These are phyloP conservation scores for Mycena maculata DNA, from an alignment of 768 basidiomycete genomes.

Conservation along the genomic window DNA sequence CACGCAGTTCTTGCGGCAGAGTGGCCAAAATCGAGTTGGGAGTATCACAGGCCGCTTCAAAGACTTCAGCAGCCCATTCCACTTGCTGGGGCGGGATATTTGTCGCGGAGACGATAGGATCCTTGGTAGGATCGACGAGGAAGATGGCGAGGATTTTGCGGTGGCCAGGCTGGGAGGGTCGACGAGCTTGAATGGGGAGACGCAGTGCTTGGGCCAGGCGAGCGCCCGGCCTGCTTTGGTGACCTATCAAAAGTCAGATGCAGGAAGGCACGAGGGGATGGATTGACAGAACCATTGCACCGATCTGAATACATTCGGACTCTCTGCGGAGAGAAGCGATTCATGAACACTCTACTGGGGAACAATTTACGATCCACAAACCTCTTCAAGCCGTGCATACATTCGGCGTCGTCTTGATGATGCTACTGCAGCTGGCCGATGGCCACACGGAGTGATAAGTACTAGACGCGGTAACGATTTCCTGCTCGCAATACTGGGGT, in stretches of 20 bases:
- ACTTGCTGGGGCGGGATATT: slow-evolving; percentile 47
- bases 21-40: not conserved
- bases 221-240: slow-evolving; percentile 45
- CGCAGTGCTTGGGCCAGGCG: slow-evolving; percentile 52
- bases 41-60: slow-evolving; percentile 28
- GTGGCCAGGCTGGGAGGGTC: slow-evolving; percentile 48
- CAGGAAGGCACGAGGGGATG: not conserved
- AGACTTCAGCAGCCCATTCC: slow-evolving; percentile 39
- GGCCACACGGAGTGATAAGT: slow-evolving; percentile 46
- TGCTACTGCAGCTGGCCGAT: slow-evolving; percentile 27
- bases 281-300: slow-evolving; percentile 37
- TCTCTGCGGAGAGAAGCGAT: not conserved
- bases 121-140: slow-evolving; percentile 49
- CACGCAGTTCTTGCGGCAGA: slow-evolving; percentile 28
- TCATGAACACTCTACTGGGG: not conserved
- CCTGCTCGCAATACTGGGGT: slow-evolving; percentile 36
- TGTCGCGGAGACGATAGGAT: slow-evolving; percentile 43
- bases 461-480: slow-evolving; percentile 46
- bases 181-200: slow-evolving; percentile 48
- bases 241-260: slow-evolving; percentile 9
- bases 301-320: slow-evolving; percentile 38
- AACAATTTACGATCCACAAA: slow-evolving; percentile 1
- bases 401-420: slow-evolving; percentile 33
- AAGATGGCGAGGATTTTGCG: slow-evolving; percentile 54
- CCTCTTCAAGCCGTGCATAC: slow-evolving; percentile 23